Conservation (phyloP, 495 filamentous ascomycete genomes). For the Penicillium bialowiezense region DNA sequence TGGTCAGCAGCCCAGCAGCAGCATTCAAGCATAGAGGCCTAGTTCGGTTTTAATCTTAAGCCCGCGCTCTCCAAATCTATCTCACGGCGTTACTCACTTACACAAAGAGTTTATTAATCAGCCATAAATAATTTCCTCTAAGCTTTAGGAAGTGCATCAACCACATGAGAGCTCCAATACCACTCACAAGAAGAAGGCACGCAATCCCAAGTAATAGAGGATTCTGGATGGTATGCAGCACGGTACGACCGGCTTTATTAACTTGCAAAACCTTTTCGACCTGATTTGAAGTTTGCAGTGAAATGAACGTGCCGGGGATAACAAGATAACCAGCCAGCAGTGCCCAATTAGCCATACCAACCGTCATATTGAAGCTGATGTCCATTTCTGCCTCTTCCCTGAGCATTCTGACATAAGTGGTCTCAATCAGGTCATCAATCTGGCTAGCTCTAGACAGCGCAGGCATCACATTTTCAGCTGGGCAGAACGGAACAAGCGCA, state of each 20-base stretch:
- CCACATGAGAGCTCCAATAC: background rate
- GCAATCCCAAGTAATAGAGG: background rate
- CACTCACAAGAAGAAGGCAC: background rate
- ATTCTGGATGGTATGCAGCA: background rate
- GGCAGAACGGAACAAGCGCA: too few species aligned
- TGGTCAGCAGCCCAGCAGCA: background rate
- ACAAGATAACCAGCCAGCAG: slow-evolving; percentile 30
- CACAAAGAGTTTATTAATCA: background rate
- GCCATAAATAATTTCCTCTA: background rate
- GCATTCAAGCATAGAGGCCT: background rate
- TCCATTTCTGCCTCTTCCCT: slow-evolving; percentile 22
- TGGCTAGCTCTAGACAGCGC: too few species aligned
- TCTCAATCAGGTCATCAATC: background rate
- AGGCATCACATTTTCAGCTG: too few species aligned
- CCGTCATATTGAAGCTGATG: slow-evolving; percentile 21
- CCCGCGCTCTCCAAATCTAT: background rate
- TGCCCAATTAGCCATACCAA: slow-evolving; percentile 27
- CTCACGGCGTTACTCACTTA: background rate
- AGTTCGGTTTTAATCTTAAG: background rate
- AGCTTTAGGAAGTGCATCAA: background rate
- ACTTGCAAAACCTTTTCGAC: background rate
- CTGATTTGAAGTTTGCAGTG: slow-evolving; percentile 10
- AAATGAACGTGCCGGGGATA: slow-evolving; percentile 31
- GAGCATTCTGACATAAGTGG: slow-evolving; percentile 27
- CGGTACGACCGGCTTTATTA: background rate